Evolutionary conservation across 352 stramenopile species (phyloP), one percentile per base, ranked within the genome.

Genomic region (Pythium angustatum): DNA sequence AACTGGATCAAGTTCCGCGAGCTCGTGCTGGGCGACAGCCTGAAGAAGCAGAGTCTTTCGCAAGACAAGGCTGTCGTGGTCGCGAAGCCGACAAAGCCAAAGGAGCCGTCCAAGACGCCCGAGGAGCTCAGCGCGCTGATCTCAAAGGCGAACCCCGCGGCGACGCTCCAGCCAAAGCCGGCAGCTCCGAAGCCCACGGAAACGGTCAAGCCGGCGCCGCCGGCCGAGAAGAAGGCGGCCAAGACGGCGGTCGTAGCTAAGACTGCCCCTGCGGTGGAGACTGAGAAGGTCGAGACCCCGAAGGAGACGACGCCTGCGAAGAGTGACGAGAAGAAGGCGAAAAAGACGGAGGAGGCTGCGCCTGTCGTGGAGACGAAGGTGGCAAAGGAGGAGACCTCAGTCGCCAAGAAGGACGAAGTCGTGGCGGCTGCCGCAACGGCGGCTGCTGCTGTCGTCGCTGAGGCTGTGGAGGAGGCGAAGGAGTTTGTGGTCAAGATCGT

Each of bases 1-100:
- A 79, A 79, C 28, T 93, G 83, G 79, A 68, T 88, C 54, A 79
- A 83, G 64, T 91, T 93, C 72, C 85, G 85, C 24, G 79, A 90
- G 62, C 59, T 91, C 38, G 81, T 90, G 64, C 77, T 93, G 45
- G 77, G 73, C 27, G 68, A 76, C 47, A 73, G 69, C 12, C 22
- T 38, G 9, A 62, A 64, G 45, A 54, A 33, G 24, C 21, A 61
- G 14, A n/a, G n/a, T n/a, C n/a, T n/a, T n/a, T n/a, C n/a, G n/a
- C n/a, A n/a, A n/a, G n/a, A n/a, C n/a, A n/a, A n/a, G n/a, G 49
- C 30, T 14, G 30, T 21, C 40, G 26, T 27, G 40, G 38, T 26
- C 8, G 56, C 38, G 9, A 74, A 75, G 58, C 65, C 64, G 14
- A 27, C 31, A 15, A 49, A 60, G 26, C 47, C 62, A 1, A 73